Conservation (phyloP, 108 stramenopile species). For the Cyclotella choctawhatcheeana region DNA sequence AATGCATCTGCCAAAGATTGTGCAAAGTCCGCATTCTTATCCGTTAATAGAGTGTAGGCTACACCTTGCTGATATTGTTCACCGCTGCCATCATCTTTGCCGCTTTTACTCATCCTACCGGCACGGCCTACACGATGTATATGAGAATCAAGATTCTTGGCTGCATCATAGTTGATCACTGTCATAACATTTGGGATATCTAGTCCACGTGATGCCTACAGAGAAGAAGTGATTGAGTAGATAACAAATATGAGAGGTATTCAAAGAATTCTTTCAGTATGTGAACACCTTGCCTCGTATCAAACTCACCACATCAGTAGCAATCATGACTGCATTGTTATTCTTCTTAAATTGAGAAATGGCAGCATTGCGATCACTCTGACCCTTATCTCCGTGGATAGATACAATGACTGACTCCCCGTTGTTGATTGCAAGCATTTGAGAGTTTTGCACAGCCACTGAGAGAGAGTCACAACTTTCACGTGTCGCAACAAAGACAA, state of each 20-base stretch:
- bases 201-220: slow-evolving; percentile 64
- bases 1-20: slow-evolving; percentile 63
- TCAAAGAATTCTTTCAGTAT: too few relatives aligned
- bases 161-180: slow-evolving; percentile 94
- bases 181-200: slow-evolving; percentile 93
- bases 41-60: slow-evolving; percentile 80
- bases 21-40: slow-evolving; percentile 79
- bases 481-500: slow-evolving; percentile 84
- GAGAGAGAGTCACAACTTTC: slow-evolving; percentile 75
- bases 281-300: too few relatives aligned
- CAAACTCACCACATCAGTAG: slow-evolving; percentile 93
- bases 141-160: slow-evolving; percentile 90
- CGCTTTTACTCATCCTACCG: slow-evolving; percentile 87
- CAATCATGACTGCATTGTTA: slow-evolving; percentile 81
- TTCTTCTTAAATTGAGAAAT: slow-evolving; percentile 88
- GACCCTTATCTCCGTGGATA: slow-evolving; percentile 97
- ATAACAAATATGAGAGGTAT: too few relatives aligned
- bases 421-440: slow-evolving; percentile 35
- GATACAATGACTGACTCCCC: slow-evolving; percentile 71
- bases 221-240: not conserved
- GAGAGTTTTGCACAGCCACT: slow-evolving; percentile 19
- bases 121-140: slow-evolving; percentile 98
- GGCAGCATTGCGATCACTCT: slow-evolving; percentile 90
- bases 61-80: slow-evolving; percentile 62
- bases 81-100: slow-evolving; percentile 24